Evolutionary conservation across 768 basidiomycete species (phyloP).

Genomic region (Leccinum olivaceopallidum): DNA sequence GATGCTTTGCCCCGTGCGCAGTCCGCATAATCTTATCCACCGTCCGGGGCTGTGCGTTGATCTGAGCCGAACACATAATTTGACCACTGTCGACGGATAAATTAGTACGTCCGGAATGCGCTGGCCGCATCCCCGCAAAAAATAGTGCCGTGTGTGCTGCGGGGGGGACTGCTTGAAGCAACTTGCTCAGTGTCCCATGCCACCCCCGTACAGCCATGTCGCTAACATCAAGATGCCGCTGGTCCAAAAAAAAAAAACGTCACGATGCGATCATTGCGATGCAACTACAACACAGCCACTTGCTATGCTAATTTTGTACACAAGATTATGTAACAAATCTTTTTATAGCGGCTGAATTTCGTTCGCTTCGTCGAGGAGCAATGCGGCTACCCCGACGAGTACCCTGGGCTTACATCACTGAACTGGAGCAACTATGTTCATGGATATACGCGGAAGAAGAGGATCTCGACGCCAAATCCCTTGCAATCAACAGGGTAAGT

Average conservation of each 20-base stretch:
- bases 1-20: constrained; percentile 1
- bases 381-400: constrained; percentile 81
- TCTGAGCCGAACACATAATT: not conserved
- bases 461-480: constrained; percentile 52
- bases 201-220: not conserved
- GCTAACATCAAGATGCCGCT: not conserved
- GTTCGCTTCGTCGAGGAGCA: constrained; percentile 1
- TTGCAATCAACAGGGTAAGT: constrained; percentile 67
- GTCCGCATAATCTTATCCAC: not conserved
- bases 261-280: no score
- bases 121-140: not conserved
- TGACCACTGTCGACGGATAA: not conserved
- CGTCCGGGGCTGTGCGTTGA: constrained; percentile 17
- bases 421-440: constrained; percentile 73
- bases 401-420: constrained; percentile 69
- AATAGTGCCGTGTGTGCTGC: not conserved
- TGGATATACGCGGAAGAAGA: constrained; percentile 73
- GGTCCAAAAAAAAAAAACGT: no score
- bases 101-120: not conserved
- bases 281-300: no score
- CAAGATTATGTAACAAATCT: no score
- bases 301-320: no score
- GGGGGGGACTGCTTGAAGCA: not conserved
- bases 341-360: not conserved
- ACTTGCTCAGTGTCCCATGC: not conserved